Base-by-base conservation (phyloP, 2,329 filamentous ascomycete genomes). In the Emergomyces pasteurianus region DNA sequence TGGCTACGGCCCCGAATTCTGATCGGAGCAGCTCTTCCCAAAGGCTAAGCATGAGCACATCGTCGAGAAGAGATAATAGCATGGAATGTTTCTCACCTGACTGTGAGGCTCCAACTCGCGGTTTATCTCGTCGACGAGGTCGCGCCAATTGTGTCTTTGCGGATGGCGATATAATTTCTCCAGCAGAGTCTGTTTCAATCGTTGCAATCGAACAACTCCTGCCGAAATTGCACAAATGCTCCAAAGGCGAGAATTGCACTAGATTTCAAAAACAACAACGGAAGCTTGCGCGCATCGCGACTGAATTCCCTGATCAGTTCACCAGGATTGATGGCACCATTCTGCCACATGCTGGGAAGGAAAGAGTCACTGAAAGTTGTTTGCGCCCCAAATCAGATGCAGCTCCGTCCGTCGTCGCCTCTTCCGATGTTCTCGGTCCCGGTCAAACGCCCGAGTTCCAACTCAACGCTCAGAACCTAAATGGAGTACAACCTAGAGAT, bases 191-290 rank as follows among this genome's bases (percentile, higher is more conserved):
- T 2, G 86, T 94, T 12, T 95, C 90, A 3, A 95, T 95, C 67
- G 90, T 95, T 43, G 90, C 89, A 49, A 95, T 96, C 65, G 90
- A 96, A 76, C 90, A 95, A 73, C 81, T 95, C 61, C 83, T 95
- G 60, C 90, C 91, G n/a, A 92, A 91, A 75, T 86, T 87, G 43
- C 91, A 96, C 75, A 83, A 83, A 64, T 96, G 91, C 76, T 84
- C 85, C 60, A 95, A 95, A 73, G 91, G 91, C 58, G 89, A 94
- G 73, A 86, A 89, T 69, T 96, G 91, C 74, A 79, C 85, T 59
- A 94, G 91, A 74, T 95, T 83, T 81, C 83, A 81, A 72, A 89
- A 87, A 40, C 88, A 92, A 70, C 88, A 95, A 73, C 83, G 85
- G 40, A 82, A 89, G 72, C 83, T 95, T 55, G 83, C 88, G 50